Base-by-base conservation (phyloP, 768 basidiomycete species). In the Podaxis sp. region DNA sequence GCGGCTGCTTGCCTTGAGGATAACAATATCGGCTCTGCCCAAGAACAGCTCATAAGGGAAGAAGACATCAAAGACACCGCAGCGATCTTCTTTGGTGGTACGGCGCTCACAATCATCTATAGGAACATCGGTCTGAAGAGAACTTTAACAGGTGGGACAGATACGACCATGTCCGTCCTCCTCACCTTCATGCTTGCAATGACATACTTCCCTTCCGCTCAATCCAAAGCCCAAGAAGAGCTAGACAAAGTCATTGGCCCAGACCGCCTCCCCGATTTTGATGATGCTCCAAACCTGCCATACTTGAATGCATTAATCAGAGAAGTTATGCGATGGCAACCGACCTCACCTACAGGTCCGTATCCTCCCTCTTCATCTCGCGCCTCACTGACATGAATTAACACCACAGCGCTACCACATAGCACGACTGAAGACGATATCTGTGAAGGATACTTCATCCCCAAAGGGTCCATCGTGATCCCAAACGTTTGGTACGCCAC, bases 391-490 rank as follows among this genome's bases (percentile, higher is more conserved):
- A 59, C 55, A 27, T 15, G 38, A 36, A 9, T 50, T 19, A 22
- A 29, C 22, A 46, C 3, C 37, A 6, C 52, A 74, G 75, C 69
- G 19, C 65, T 77, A 8, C 75, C 77, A 2, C 77, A 79, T 58
- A 65, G 72, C 38, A 57, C 71, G 12, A 72, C 70, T 24, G 69
- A 73, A 55, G 78, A 84, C 52, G 83, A 85, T 57, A 68, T 74
- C 24, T 83, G 79, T 59, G 74, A 77, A 3, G 81, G 80, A 2
- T 76, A 77, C 64, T 71, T 73, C 46, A 80, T 84, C 40, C 83
- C 82, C 0, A 77, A 77, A 64, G 78, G 71, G 13, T 74, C 78
- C 1, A 67, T 75, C 7, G 69, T 77, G 12, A 62, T 76, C n/a
- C 70, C 65, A 4, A 77, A 79, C 57, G 65, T 67, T 25, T 79